Percentiles rank a stretch among this genome's conserved stretches.
Evolutionary conservation across 2,329 filamentous ascomycete species (phyloP).

Genomic region (Chaetomium strumarium): DNA sequence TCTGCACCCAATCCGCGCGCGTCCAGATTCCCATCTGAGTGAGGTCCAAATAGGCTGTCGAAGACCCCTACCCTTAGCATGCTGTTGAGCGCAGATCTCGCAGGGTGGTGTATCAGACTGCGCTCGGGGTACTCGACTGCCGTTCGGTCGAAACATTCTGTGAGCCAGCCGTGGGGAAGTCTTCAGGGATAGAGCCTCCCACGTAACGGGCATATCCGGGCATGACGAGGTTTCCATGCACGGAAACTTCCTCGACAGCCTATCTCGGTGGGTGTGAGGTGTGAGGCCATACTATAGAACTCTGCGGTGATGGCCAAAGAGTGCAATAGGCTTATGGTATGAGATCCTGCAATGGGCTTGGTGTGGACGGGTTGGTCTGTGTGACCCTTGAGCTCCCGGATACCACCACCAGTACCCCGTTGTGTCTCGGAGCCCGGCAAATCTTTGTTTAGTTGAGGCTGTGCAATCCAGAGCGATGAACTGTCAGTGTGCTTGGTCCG

Average conservation of each 20-base stretch:
- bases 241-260: constrained; percentile 14
- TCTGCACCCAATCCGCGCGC: constrained; percentile 8
- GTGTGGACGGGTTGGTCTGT: too few relatives aligned
- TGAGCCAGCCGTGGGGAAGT: constrained; percentile 12
- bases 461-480: too few relatives aligned
- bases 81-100: constrained; percentile 12
- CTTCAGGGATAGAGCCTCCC: not conserved
- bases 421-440: too few relatives aligned
- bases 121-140: constrained; percentile 16
- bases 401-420: too few relatives aligned
- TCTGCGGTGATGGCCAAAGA: too few relatives aligned
- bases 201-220: not conserved
- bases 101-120: constrained; percentile 14
- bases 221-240: constrained; percentile 10
- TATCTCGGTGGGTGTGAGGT: not conserved
- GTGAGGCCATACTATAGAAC: too few relatives aligned
- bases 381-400: too few relatives aligned
- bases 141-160: constrained; percentile 20
- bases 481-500: too few relatives aligned
- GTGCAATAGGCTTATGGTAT: too few relatives aligned
- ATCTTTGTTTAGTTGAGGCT: too few relatives aligned
- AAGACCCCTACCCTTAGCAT: constrained; percentile 18
- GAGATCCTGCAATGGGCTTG: too few relatives aligned
- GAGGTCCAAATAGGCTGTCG: not conserved
- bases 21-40: too few relatives aligned